Evolutionary conservation across 2,329 filamentous ascomycete genomes (phyloP), one percentile per base, ranked within the genome.

Genomic region (Blumeriella jaapii): DNA sequence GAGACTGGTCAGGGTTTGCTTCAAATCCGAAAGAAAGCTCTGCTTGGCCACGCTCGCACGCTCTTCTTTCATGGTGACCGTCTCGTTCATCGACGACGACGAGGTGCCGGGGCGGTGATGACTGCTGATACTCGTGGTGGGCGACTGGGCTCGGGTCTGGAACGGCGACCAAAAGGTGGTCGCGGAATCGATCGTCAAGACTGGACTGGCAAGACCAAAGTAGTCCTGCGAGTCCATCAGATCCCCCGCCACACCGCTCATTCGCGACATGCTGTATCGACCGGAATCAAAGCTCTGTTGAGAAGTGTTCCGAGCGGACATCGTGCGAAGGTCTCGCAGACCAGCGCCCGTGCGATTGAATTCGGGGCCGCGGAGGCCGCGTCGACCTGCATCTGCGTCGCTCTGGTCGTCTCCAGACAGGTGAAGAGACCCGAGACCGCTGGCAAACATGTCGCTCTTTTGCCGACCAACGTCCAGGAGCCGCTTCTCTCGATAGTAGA

Each of bases 131-230:
- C 73, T 78, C 2, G 72, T 73, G 0, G 69, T 72, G 0, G 74
- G 73, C 5, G 74, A 78, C 40, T 76, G 74, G 1, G 67, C 65
- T 35, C 71, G 62, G 1, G 73, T 68, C 40, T 83, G 79, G 48
- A 89, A 86, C 0, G 83, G 83, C 2, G 87, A 94, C 85, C 86
- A 95, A 55, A 89, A 93, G 0, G 85, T 91, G 11, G 75, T 76
- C 15, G 71, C 70, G 0, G 83, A 80, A 49, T 91, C 84, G 39
- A 80, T 78, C 0, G 80, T 77, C 27, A 82, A 64, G 0, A 80
- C 68, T 0, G 80, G 78, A 12, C 78, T 83, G 2, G 70, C 67
- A 49, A 71, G 54, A 40, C 82, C 69, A 59, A 93, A 72, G 59
- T 82, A 74, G 55, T 85, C 74, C 45, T 76, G 73, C 6, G 74